Conservation (phyloP, 805 yeast species). For the Torulaspora indica region DNA sequence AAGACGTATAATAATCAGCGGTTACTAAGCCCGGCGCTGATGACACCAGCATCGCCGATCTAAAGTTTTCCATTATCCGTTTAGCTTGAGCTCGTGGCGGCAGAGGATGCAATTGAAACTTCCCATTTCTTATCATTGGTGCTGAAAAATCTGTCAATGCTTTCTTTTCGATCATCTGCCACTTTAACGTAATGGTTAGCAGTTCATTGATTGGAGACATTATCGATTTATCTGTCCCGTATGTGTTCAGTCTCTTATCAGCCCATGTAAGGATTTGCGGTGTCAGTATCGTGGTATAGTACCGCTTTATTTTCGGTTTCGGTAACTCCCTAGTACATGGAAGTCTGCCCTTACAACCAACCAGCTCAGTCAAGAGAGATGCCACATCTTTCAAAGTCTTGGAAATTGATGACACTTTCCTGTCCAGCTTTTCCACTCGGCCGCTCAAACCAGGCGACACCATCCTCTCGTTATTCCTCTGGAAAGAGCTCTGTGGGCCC, state of each 20-base stretch:
- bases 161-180: slow-evolving; percentile 27
- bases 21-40: slow-evolving; percentile 22
- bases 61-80: slow-evolving; percentile 23
- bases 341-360: slow-evolving; percentile 8
- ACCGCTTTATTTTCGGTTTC: slow-evolving; percentile 16
- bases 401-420: slow-evolving; percentile 22
- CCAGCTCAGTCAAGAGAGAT: slow-evolving; percentile 19
- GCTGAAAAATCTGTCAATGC: slow-evolving; percentile 25
- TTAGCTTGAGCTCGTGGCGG: slow-evolving; percentile 28
- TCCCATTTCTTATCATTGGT: slow-evolving; percentile 17
- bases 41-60: slow-evolving; percentile 14
- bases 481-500: neutral
- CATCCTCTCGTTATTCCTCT: neutral
- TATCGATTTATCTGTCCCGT: slow-evolving; percentile 12
- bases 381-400: slow-evolving; percentile 24
- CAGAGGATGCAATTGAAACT: slow-evolving; percentile 18
- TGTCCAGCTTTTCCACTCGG: slow-evolving; percentile 23
- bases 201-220: slow-evolving; percentile 22
- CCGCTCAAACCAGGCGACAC: neutral
- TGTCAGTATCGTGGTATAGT: slow-evolving; percentile 23
- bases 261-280: slow-evolving; percentile 25
- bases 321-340: slow-evolving; percentile 8
- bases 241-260: slow-evolving; percentile 14
- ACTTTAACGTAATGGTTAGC: slow-evolving; percentile 21
- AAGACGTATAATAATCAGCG: slow-evolving; percentile 17